Evolutionary conservation across 1,139 yeast genomes (phyloP).

Genomic region (Geotrichum fermentans): DNA sequence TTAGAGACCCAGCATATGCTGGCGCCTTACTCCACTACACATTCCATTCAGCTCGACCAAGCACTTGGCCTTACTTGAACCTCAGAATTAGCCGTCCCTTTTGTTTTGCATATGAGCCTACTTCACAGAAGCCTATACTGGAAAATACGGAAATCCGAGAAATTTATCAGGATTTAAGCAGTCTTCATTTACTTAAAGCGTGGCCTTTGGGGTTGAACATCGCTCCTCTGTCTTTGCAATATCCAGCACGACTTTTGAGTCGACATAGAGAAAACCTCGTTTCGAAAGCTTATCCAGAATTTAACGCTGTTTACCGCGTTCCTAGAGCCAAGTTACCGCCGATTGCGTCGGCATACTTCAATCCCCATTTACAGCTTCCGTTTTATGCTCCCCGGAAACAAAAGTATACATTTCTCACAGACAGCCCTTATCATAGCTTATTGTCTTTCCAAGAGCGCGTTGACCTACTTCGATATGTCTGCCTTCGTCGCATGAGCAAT

Average conservation of each 20-base stretch:
- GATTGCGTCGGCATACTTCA: slow-evolving; percentile 4
- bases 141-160: neutral
- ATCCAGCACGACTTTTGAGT: neutral
- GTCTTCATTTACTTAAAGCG: slow-evolving; percentile 7
- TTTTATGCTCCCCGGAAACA: slow-evolving; percentile 2
- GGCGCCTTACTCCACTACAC: too few relatives aligned
- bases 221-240: slow-evolving; percentile 7
- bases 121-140: too few relatives aligned
- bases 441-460: slow-evolving; percentile 7
- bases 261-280: neutral
- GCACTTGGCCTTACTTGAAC: slow-evolving; percentile 14
- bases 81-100: slow-evolving; percentile 1
- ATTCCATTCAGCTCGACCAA: too few relatives aligned
- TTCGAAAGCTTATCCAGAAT: neutral
- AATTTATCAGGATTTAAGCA: slow-evolving; percentile 1
- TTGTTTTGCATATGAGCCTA: too few relatives aligned
- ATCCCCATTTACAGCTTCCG: slow-evolving; percentile 5
- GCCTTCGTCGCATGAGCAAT: slow-evolving; percentile 1
- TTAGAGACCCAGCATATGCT: too few relatives aligned
- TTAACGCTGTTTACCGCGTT: too few relatives aligned
- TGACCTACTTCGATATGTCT: slow-evolving; percentile 2
- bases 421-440: neutral
- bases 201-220: slow-evolving; percentile 9
- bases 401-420: neutral
- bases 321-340: slow-evolving; percentile 8